phyloP scores from a whole-genome alignment of 2,329 filamentous ascomycete species.

The Colletotrichum sansevieriae region DNA sequence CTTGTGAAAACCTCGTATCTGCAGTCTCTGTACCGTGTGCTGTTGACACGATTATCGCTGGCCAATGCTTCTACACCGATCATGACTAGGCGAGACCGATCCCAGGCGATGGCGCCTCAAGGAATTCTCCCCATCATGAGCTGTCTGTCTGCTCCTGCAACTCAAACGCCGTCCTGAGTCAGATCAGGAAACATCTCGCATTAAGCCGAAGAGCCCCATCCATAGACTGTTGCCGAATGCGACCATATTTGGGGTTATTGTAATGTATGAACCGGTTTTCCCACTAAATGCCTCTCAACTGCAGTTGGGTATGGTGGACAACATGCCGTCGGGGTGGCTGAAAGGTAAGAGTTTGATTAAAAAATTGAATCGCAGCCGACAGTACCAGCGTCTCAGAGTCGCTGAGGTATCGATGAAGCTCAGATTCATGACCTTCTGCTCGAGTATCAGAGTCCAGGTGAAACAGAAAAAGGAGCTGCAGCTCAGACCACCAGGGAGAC shows the following conservation, averaged over 20 bases:
- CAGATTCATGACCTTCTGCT: background rate
- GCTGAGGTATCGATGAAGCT: background rate
- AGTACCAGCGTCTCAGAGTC: conserved; percentile 29
- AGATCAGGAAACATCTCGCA: background rate
- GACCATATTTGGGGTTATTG: conserved; percentile 16
- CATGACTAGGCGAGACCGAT: background rate
- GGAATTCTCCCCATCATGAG: background rate
- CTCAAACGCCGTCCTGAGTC: conserved; percentile 9
- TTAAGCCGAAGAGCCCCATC: conserved; percentile 7
- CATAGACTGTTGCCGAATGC: conserved; percentile 18
- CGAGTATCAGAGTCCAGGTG: conserved; percentile 37
- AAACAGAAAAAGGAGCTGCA: conserved; percentile 20
- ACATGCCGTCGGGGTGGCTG: conserved; percentile 19
- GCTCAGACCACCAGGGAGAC: conserved; percentile 15
- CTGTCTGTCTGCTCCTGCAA: background rate
- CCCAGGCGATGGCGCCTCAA: background rate
- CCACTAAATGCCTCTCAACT: background rate
- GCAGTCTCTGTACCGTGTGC: conserved; percentile 18
- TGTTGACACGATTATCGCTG: background rate
- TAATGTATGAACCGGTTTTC: conserved; percentile 9
- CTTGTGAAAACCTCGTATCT: background rate
- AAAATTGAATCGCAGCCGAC: background rate
- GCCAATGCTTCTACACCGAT: background rate
- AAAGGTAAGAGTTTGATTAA: conserved; percentile 6
- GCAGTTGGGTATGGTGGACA: conserved; percentile 9